Percentiles rank a stretch among this genome's conserved stretches.
Conservation (phyloP, 345 rosid species). For the Eutrema heterophyllum region DNA sequence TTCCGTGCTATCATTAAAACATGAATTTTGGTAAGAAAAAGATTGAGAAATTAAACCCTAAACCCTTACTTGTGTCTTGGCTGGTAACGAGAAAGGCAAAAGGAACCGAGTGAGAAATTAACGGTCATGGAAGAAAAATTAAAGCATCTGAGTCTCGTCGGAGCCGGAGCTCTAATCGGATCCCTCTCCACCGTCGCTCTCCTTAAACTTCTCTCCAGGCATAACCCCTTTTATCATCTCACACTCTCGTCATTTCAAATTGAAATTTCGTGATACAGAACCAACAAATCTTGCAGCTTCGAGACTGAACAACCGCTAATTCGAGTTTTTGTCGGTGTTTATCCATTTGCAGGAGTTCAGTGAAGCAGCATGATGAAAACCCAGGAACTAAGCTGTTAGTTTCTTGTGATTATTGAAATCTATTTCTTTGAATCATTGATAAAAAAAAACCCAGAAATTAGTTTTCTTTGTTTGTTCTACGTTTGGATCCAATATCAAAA, state of each 20-base stretch:
- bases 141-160: slow-evolving; percentile 49
- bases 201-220: slow-evolving; percentile 59
- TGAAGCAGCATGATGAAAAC: slow-evolving; percentile 18
- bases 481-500: too few relatives aligned
- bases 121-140: slow-evolving; percentile 56
- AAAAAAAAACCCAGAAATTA: too few relatives aligned
- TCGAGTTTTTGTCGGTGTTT: neutral
- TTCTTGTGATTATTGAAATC: too few relatives aligned
- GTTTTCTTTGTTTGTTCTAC: too few relatives aligned
- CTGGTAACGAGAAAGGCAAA: neutral
- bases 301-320: neutral
- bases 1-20: too few relatives aligned
- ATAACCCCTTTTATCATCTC: neutral
- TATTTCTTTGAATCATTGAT: too few relatives aligned
- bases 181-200: slow-evolving; percentile 55
- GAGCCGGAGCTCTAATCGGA: slow-evolving; percentile 76
- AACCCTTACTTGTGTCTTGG: neutral
- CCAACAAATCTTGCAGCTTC: too few relatives aligned
- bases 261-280: too few relatives aligned
- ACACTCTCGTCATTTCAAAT: too few relatives aligned
- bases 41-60: slow-evolving; percentile 3
- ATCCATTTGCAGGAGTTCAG: slow-evolving; percentile 12
- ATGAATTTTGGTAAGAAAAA: too few relatives aligned
- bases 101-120: neutral
- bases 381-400: slow-evolving; percentile 14